Evolutionary conservation across 306 rosid species (phyloP).

Genomic region (Glycyrrhiza uralensis): DNA sequence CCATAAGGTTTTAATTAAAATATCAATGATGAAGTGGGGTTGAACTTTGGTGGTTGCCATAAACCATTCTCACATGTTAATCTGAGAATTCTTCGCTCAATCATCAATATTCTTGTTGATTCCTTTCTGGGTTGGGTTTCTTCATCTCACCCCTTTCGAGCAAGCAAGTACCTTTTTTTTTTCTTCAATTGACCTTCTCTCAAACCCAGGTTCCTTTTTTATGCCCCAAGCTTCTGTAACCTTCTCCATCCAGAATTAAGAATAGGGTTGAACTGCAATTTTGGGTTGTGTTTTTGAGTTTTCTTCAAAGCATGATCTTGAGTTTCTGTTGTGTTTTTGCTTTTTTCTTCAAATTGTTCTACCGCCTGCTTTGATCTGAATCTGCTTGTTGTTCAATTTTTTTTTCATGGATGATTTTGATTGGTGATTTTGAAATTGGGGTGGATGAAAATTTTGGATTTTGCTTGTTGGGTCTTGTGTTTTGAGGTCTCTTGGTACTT

Average conservation of each 20-base stretch:
- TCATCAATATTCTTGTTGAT: no score
- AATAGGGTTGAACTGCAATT: background rate
- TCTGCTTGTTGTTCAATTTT: no score
- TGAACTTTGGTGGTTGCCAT: no score
- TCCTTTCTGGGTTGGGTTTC: no score
- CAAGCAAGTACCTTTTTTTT: no score
- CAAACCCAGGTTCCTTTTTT: background rate
- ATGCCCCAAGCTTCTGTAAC: background rate
- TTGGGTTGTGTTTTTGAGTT: background rate
- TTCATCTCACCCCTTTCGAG: no score
- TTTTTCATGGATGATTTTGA: background rate
- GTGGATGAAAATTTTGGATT: slow-evolving; percentile 13
- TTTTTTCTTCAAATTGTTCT: slow-evolving; percentile 30
- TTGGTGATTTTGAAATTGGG: background rate
- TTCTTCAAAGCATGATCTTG: slow-evolving; percentile 24
- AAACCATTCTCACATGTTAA: no score
- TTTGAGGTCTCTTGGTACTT: background rate
- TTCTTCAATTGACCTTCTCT: no score
- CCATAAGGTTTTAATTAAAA: no score
- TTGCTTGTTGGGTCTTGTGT: slow-evolving; percentile 22
- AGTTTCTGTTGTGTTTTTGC: slow-evolving; percentile 16
- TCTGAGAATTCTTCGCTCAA: no score
- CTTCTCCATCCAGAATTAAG: background rate
- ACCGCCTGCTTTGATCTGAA: slow-evolving; percentile 28
- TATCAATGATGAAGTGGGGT: no score